A percentile compares a stretch with the other conserved stretches of the same genome.
These are phyloP conservation scores for Leishmania lainsoni DNA, from an alignment of 208 protist genomes.

Conservation along the genomic window DNA sequence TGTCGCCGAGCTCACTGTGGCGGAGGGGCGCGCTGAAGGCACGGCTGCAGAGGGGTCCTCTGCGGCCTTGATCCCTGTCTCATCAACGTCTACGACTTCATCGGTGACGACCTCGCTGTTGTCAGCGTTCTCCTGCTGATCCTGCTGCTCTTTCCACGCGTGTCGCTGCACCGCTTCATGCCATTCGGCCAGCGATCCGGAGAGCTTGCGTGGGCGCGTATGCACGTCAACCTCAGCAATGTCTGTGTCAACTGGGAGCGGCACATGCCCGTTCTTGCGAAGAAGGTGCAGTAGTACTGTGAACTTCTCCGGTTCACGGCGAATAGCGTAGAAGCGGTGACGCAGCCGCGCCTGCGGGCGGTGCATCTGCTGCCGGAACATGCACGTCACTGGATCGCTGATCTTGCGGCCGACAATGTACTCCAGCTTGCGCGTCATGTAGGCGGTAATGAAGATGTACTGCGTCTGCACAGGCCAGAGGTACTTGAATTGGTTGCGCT, in stretches of 20 bases:
- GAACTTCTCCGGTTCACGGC: conserved; percentile 68
- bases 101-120: conserved; percentile 4
- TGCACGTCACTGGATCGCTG: conserved; percentile 52
- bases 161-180: conserved; percentile 12
- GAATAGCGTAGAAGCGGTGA: conserved; percentile 73
- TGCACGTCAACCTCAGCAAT: conserved; percentile 44
- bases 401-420: conserved; percentile 65
- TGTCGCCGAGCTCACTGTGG: background rate
- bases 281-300: conserved; percentile 65
- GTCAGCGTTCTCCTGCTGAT: background rate
- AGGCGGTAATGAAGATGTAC: conserved; percentile 73
- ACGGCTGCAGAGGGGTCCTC: background rate
- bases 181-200: conserved; percentile 54
- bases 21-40: background rate
- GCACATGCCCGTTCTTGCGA: conserved; percentile 61
- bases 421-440: conserved; percentile 81
- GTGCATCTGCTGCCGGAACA: conserved; percentile 72
- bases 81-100: background rate
- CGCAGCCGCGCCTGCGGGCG: conserved; percentile 44
- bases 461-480: conserved; percentile 89
- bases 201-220: conserved; percentile 43
- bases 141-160: conserved; percentile 6
- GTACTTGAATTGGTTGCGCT: conserved; percentile 76
- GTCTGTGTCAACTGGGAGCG: conserved; percentile 51
- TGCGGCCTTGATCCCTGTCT: no score